phyloP scores from a whole-genome alignment of 2,329 filamentous ascomycete genomes.

The Epicoccum sorghinum region DNA sequence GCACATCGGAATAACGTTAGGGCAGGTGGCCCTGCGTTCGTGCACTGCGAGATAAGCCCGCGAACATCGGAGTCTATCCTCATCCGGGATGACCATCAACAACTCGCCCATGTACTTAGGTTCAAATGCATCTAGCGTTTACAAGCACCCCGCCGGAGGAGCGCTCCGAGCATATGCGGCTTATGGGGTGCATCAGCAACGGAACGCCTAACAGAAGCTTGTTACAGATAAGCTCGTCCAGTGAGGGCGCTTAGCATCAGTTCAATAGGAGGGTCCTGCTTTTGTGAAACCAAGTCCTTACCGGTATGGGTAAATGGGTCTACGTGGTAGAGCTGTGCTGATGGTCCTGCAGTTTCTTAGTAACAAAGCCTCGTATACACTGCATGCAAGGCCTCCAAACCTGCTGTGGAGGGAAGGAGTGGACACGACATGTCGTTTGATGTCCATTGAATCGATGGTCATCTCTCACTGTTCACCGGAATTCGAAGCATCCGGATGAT shows the following conservation, averaged over 20 bases:
- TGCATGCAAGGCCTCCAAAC: too few relatives aligned
- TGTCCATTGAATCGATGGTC: neutral
- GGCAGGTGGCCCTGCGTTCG: neutral
- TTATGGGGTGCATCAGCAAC: neutral
- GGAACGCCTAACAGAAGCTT: neutral
- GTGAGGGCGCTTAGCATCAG: too few relatives aligned
- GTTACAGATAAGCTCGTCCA: neutral
- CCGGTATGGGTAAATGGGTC: neutral
- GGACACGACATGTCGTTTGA: too few relatives aligned
- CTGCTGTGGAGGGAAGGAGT: too few relatives aligned
- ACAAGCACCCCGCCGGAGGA: neutral
- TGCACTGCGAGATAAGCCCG: neutral
- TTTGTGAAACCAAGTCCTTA: neutral
- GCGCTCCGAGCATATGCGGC: neutral
- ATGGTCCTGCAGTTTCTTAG: too few relatives aligned
- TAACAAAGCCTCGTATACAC: too few relatives aligned
- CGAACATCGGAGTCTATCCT: neutral
- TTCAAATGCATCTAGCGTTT: too few relatives aligned
- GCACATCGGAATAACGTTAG: too few relatives aligned
- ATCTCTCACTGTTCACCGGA: too few relatives aligned
- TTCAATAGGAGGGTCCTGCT: neutral
- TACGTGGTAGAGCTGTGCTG: neutral
- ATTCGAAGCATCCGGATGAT: too few relatives aligned
- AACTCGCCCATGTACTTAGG: too few relatives aligned
- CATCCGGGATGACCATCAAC: too few relatives aligned